Base-by-base conservation (phyloP, 2,329 filamentous ascomycete genomes). In the Arthrobotrys pseudoclavata region DNA sequence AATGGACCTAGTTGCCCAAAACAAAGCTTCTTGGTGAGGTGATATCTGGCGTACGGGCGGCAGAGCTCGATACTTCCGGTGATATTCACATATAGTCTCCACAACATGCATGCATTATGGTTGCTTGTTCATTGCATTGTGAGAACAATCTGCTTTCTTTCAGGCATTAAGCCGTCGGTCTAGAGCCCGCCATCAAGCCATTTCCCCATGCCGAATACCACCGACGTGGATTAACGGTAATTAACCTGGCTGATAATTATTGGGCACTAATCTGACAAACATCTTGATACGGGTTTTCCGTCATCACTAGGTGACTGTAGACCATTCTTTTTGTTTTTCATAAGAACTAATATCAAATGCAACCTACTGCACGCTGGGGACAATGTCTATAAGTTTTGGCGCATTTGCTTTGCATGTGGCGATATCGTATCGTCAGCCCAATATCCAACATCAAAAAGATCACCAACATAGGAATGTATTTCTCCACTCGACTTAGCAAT, bases 31-130 rank as follows among this genome's bases (percentile, higher is more conserved):
- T 66, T n/a, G 47, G 47, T 57, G 55, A 64, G 69, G 60, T 71
- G 60, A 63, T 64, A 64, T 64, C 47, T 42, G 55, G 55, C 34
- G 47, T 29, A 67, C 63, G 45, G 22, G 50, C 48, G 47, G 63
- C 63, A 48, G 61, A 40, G 24, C 29, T 66, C 34, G 13, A 50
- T 52, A 34, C 24, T 47, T 63, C 42, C 55, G 31, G 55, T n/a
- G 20, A 57, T 57, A 37, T 22, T 57, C 13, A 42, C 34, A 60
- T 60, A 18, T 12, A 9, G 55, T 60, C 55, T 18, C 55, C 55
- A 60, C 55, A 60, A 24, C 29, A 20, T 55, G 15, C 18, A 29
- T 20, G 26, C 48, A 31, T 31, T 4, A 13, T 24, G 24, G n/a
- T 37, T 60, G 31, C 31, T 40, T 60, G 20, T 40, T 20, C 34